Conservation (phyloP, 306 rosid species). For the Erythrophleum fordii region DNA sequence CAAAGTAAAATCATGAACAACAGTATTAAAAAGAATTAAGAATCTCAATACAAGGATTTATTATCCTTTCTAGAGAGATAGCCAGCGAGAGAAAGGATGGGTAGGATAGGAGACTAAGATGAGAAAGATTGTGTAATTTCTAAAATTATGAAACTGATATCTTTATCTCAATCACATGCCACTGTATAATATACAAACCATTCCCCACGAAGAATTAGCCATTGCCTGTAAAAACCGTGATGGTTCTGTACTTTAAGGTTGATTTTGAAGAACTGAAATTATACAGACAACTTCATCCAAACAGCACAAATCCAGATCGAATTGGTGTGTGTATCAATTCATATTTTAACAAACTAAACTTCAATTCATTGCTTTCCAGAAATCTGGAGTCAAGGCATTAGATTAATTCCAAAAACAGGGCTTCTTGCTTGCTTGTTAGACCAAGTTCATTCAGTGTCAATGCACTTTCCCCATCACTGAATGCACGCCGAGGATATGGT, state of each 20-base stretch:
- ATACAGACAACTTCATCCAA: conserved; percentile 33
- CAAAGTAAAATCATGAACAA: too few relatives aligned
- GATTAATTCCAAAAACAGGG: conserved; percentile 82
- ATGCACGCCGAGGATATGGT: conserved; percentile 89
- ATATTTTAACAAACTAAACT: conserved; percentile 41
- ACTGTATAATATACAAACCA: conserved; percentile 31
- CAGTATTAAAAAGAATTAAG: too few relatives aligned
- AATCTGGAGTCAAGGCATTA: conserved; percentile 45
- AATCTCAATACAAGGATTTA: neutral
- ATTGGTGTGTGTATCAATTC: conserved; percentile 37
- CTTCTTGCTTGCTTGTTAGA: conserved; percentile 89
- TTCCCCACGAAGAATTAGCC: conserved; percentile 1
- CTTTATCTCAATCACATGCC: conserved; percentile 13
- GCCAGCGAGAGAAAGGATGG: neutral
- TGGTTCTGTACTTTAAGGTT: neutral
- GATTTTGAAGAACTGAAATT: conserved; percentile 8
- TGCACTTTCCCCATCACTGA: conserved; percentile 69
- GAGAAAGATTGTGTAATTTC: neutral
- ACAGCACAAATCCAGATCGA: conserved; percentile 41
- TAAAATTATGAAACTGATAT: neutral
- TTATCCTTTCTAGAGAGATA: neutral
- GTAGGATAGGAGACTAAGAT: neutral
- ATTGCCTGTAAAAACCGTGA: neutral
- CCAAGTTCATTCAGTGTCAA: conserved; percentile 74
- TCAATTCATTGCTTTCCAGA: conserved; percentile 43